phyloP scores from a whole-genome alignment of 495 filamentous ascomycete genomes.

The Parathielavia appendiculata region DNA sequence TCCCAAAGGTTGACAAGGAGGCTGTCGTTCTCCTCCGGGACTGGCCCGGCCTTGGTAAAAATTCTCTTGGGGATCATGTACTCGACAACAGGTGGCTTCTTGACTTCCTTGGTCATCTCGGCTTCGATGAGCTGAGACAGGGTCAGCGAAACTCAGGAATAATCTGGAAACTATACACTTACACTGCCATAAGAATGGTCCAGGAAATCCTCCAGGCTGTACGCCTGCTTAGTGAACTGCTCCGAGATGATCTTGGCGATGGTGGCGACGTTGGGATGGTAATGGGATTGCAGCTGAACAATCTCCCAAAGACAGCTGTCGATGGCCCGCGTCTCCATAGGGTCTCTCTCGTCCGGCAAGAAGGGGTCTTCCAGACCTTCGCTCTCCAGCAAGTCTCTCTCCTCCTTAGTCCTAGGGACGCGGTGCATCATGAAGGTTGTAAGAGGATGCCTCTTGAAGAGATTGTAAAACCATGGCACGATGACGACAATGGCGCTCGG shows the following conservation, averaged over 20 bases:
- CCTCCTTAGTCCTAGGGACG: constrained; percentile 53
- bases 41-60: constrained; percentile 54
- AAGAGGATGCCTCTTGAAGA: constrained; percentile 81
- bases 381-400: constrained; percentile 51
- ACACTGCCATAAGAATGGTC: constrained; percentile 89
- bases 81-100: constrained; percentile 82
- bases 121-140: constrained; percentile 63
- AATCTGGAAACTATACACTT: constrained; percentile 35
- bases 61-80: constrained; percentile 90
- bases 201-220: constrained; percentile 90
- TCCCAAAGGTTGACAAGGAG: constrained; percentile 54
- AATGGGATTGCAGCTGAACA: constrained; percentile 81
- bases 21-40: constrained; percentile 40
- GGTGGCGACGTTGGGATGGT: constrained; percentile 94
- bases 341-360: constrained; percentile 65
- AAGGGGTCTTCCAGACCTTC: constrained; percentile 79
- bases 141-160: constrained; percentile 26
- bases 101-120: constrained; percentile 75
- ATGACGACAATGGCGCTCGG: constrained; percentile 82
- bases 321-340: constrained; percentile 77
- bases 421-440: constrained; percentile 96
- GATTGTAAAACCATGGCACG: constrained; percentile 91
- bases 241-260: constrained; percentile 91
- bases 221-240: constrained; percentile 94
- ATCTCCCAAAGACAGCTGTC: constrained; percentile 96